These are phyloP conservation scores for Hygrocybe punicea DNA, from an alignment of 768 basidiomycete genomes.

Conservation along the genomic window DNA sequence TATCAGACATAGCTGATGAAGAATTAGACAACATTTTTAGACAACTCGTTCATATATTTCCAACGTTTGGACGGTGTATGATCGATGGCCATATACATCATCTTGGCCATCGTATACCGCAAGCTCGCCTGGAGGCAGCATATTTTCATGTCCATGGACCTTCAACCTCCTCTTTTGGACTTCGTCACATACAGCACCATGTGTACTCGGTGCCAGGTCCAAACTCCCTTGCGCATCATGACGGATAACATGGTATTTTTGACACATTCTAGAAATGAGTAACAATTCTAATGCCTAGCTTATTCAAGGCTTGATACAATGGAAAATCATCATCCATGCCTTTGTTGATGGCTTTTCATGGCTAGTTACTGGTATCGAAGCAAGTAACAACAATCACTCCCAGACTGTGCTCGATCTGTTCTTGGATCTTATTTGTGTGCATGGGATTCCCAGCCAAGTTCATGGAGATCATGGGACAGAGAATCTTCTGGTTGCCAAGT, in stretches of 20 bases:
- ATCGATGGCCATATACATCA: constrained; percentile 20
- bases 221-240: no score
- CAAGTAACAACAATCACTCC: constrained; percentile 40
- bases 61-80: constrained; percentile 25
- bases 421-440: constrained; percentile 10
- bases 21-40: constrained; percentile 20
- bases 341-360: constrained; percentile 44
- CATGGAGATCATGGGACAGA: constrained; percentile 34
- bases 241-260: constrained; percentile 35
- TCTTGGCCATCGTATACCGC: constrained; percentile 21
- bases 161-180: constrained; percentile 20
- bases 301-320: constrained; percentile 38
- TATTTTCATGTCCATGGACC: constrained; percentile 22
- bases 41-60: constrained; percentile 22
- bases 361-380: constrained; percentile 34
- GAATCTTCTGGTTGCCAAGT: constrained; percentile 31
- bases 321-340: constrained; percentile 38
- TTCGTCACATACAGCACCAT: constrained; percentile 19
- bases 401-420: constrained; percentile 41
- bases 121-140: constrained; percentile 14
- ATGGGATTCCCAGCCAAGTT: constrained; percentile 34
- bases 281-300: constrained; percentile 18
- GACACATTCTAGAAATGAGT: constrained; percentile 19
- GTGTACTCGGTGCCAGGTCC: constrained; percentile 34
- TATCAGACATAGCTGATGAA: constrained; percentile 20